These are phyloP conservation scores for Cladochytrium replicatum DNA, from an alignment of 192 early-diverging fungal species.

Conservation along the genomic window DNA sequence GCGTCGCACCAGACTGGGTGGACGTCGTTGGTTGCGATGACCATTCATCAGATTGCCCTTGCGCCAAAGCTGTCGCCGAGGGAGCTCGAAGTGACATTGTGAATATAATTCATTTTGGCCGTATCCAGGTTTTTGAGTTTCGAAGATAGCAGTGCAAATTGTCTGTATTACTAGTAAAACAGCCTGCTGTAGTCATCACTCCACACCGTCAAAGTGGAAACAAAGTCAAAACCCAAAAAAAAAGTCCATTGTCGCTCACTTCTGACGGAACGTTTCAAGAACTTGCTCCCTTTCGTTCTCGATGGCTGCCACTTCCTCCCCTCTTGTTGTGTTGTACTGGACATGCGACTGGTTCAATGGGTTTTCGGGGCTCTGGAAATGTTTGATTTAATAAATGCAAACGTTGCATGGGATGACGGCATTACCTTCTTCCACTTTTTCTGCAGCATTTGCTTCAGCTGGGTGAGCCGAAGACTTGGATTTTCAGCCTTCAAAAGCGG, in stretches of 20 bases:
- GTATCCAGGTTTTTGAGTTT: too few species aligned
- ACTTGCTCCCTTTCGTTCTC: constrained; percentile 36
- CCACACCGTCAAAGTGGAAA: too few species aligned
- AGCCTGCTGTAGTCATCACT: too few species aligned
- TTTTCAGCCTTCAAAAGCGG: constrained; percentile 67
- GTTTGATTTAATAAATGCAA: not conserved
- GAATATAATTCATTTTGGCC: too few species aligned
- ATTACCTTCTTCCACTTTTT: constrained; percentile 62
- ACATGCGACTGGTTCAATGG: constrained; percentile 67
- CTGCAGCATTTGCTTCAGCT: constrained; percentile 61
- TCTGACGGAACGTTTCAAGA: constrained; percentile 40
- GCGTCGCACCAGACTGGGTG: constrained; percentile 50
- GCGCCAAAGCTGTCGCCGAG: too few species aligned
- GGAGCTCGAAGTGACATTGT: too few species aligned
- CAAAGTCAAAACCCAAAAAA: too few species aligned
- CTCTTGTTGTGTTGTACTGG: constrained; percentile 60
- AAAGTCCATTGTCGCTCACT: constrained; percentile 23
- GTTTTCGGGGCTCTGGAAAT: constrained; percentile 56
- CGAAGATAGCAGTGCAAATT: too few species aligned
- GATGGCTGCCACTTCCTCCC: constrained; percentile 44
- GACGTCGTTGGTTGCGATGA: constrained; percentile 37
- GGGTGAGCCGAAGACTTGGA: constrained; percentile 61
- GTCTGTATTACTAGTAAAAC: too few species aligned
- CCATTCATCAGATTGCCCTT: constrained; percentile 22
- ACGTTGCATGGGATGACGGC: not conserved